These are phyloP conservation scores for Plasmodium sp. DNA, from an alignment of 169 alveolate genomes.

Conservation along the genomic window DNA sequence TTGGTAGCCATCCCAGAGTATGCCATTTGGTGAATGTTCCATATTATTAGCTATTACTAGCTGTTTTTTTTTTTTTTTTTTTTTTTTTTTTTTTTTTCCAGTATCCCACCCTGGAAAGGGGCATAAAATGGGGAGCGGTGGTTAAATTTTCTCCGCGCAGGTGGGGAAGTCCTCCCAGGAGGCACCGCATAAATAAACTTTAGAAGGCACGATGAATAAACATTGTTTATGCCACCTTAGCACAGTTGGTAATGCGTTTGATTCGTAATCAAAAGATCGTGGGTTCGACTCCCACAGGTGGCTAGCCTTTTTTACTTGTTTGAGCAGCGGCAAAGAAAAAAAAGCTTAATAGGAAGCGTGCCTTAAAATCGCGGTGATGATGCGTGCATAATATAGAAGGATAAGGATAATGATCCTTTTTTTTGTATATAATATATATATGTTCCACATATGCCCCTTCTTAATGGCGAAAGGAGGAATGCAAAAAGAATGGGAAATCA, in stretches of 20 bases:
- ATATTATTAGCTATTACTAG: not conserved
- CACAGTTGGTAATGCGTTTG: slow-evolving; percentile 90
- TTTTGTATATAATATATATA: too few species aligned
- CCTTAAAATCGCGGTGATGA: not conserved
- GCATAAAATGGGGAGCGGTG: not conserved
- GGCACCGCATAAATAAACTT: not conserved
- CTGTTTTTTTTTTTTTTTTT: too few species aligned
- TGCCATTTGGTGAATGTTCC: not conserved
- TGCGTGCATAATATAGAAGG: not conserved
- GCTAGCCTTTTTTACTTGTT: slow-evolving; percentile 32
- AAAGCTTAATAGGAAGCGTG: not conserved
- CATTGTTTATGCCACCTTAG: slow-evolving; percentile 84
- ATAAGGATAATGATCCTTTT: too few species aligned
- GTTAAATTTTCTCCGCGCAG: not conserved
- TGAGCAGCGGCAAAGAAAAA: not conserved
- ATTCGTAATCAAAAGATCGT: slow-evolving; percentile 91
- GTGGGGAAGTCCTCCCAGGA: not conserved
- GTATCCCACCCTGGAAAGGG: not conserved
- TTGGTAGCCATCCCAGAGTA: not conserved
- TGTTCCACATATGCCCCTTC: not conserved
- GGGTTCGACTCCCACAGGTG: slow-evolving; percentile 92
- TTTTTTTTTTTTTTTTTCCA: not conserved
- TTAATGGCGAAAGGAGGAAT: not conserved
- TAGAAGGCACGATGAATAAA: not conserved
- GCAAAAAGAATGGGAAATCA: not conserved